Base-by-base conservation (phyloP, 225 moss, liverwort and hornwort genomes). In the Ulota crispa region DNA sequence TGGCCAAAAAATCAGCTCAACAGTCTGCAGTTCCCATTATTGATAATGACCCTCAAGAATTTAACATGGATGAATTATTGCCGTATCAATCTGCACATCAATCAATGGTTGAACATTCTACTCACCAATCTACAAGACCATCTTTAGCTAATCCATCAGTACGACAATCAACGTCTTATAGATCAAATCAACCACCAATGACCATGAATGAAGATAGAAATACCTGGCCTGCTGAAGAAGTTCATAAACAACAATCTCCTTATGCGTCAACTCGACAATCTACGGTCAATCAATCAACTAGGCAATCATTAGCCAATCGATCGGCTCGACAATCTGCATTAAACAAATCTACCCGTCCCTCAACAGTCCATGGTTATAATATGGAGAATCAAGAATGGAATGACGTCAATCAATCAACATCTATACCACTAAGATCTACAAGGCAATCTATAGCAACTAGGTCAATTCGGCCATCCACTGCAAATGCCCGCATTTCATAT, bases 311-410 rank as follows among this genome's bases (percentile, higher is more conserved):
- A 4, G 5, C 54, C 26, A 82, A 75, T 79, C 63, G 5, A 59
- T 79, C 47, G 18, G 1, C 28, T 37, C 70, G 31, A 30, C 83
- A 80, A 71, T 83, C 71, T n/a, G 0, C 1, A 39, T 0, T 3
- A 66, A 80, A 72, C 0, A 78, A 76, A 76, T 86, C 80, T 70
- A 42, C 18, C 31, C 78, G 70, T 34, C 83, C 82, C 0, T 86
- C 79, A 69, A 80, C 70, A 34, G 5, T 70, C 8, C 70, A 78
- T 78, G 82, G 78, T 6, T 82, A 82, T 1, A 86, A 79, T 70
- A 27, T 70, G 2, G 74, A 82, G 41, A 78, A 42, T 69, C 69
- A 68, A 69, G 12, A 1, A 45, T 56, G 69, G 78, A 74, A 74
- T 74, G 75, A 82, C 54, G 0, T 5, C 0, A 78, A 41, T 75